These are phyloP conservation scores for Fonsecaea erecta DNA, from an alignment of 2,329 filamentous ascomycete species.

Conservation along the genomic window DNA sequence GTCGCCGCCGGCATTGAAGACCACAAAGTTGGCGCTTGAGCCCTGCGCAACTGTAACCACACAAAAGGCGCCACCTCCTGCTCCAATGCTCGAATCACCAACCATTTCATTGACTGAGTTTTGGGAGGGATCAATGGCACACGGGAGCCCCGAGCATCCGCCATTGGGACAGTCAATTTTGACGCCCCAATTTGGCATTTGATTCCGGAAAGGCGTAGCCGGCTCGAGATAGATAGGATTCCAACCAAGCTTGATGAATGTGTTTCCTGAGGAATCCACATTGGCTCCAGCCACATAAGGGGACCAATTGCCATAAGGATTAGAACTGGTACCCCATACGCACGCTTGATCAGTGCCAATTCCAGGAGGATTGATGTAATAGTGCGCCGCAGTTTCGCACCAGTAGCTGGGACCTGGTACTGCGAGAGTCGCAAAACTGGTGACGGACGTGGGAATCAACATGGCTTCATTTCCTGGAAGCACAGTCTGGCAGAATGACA, in stretches of 20 bases:
- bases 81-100: constrained; percentile 64
- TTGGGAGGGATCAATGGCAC: constrained; percentile 67
- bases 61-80: constrained; percentile 72
- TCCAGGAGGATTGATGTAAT: constrained; percentile 78
- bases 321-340: constrained; percentile 68
- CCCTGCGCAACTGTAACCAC: constrained; percentile 76
- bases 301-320: constrained; percentile 74
- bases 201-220: constrained; percentile 58
- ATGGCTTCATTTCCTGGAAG: constrained; percentile 80
- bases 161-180: constrained; percentile 70
- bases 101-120: constrained; percentile 63
- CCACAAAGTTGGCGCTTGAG: constrained; percentile 68
- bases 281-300: constrained; percentile 79
- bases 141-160: constrained; percentile 74
- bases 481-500: constrained; percentile 80
- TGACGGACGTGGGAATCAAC: constrained; percentile 76
- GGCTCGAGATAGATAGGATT: constrained; percentile 73
- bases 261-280: constrained; percentile 66
- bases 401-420: constrained; percentile 74
- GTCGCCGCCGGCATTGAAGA: constrained; percentile 55
- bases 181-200: constrained; percentile 68
- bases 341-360: constrained; percentile 65
- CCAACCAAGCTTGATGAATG: constrained; percentile 76
- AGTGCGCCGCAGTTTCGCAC: constrained; percentile 74
- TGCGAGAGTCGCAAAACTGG: constrained; percentile 61